These are phyloP conservation scores for Aegilops bicornis DNA, from an alignment of 176 grass and related monocot species.

Conservation along the genomic window DNA sequence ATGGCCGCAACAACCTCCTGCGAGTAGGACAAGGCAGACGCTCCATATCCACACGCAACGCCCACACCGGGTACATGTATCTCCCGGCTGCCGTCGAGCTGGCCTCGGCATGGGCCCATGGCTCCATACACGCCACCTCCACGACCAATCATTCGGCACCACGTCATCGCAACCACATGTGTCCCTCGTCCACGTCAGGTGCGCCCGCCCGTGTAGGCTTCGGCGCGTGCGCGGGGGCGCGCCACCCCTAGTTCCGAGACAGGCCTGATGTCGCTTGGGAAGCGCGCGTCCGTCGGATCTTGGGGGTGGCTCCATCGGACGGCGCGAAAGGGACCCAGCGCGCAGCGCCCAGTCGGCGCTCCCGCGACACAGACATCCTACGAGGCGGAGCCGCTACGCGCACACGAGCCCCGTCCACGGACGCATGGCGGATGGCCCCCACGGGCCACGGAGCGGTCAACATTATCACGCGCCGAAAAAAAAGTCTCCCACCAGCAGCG, in stretches of 20 bases:
- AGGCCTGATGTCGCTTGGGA: neutral
- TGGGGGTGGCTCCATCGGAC: neutral
- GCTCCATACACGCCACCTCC: neutral
- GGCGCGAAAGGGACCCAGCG: neutral
- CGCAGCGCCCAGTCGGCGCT: slow-evolving; percentile 28
- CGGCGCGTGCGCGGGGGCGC: neutral
- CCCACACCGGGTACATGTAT: neutral
- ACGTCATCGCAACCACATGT: slow-evolving; percentile 9
- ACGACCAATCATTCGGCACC: slow-evolving; percentile 4
- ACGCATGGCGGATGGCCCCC: neutral
- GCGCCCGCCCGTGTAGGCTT: neutral
- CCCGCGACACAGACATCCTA: slow-evolving; percentile 39
- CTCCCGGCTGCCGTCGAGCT: neutral
- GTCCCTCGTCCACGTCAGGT: neutral
- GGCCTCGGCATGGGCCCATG: neutral
- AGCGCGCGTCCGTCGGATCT: neutral
- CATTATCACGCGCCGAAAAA: slow-evolving; percentile 10
- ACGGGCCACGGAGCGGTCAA: slow-evolving; percentile 1
- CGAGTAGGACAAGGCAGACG: neutral
- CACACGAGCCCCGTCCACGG: neutral
- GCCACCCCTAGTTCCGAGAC: neutral
- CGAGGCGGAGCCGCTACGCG: slow-evolving; percentile 12
- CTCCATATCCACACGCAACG: slow-evolving; percentile 19
- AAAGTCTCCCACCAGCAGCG: slow-evolving; percentile 1
- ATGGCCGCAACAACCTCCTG: neutral